Evolutionary conservation across 257 asterid species (phyloP).

Genomic region (Solanum paucissectum): DNA sequence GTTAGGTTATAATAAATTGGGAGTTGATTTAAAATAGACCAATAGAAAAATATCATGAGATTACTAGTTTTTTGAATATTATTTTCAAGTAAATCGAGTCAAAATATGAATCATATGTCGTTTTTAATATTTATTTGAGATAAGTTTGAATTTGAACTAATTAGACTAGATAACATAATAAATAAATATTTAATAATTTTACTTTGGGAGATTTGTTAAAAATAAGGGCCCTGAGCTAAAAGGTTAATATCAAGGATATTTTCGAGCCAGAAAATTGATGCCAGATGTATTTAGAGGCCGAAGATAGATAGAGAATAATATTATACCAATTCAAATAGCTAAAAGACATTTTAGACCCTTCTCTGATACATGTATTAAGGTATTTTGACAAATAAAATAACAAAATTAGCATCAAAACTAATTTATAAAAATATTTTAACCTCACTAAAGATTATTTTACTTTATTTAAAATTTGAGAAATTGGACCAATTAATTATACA

Average conservation of each 20-base stretch:
- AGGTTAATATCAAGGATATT: neutral
- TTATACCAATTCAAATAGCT: too few relatives aligned
- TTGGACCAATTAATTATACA: neutral
- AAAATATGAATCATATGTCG: neutral
- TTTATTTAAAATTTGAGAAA: neutral
- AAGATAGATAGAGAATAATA: too few relatives aligned
- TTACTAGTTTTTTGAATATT: neutral
- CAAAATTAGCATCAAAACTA: neutral
- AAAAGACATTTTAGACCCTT: accelerated
- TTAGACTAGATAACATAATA: too few relatives aligned
- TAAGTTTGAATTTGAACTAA: neutral
- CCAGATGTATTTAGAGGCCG: accelerated
- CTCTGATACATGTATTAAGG: neutral
- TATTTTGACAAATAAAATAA: neutral
- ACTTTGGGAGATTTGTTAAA: neutral
- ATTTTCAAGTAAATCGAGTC: neutral
- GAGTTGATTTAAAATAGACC: neutral
- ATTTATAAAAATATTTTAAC: neutral
- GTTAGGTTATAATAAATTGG: neutral
- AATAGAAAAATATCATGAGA: neutral
- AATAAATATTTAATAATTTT: too few relatives aligned
- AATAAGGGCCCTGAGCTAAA: neutral
- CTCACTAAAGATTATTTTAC: accelerated
- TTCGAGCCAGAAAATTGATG: neutral
- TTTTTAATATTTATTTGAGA: neutral